Evolutionary conservation across 352 stramenopile species (phyloP).

Genomic region (Pythium periplocum): DNA sequence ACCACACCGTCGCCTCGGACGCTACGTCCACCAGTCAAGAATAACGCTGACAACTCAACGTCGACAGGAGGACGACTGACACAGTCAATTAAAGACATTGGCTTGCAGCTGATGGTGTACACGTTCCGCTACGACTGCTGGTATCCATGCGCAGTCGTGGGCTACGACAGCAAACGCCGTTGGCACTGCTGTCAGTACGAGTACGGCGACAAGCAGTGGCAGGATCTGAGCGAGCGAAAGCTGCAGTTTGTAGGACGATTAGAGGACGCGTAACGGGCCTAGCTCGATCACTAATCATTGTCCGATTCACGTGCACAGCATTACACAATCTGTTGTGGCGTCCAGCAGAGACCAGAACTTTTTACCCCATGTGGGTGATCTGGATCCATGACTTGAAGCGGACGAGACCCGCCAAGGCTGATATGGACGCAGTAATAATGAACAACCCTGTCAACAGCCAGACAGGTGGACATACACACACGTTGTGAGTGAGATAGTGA

Average conservation of each 20-base stretch:
- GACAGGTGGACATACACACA: too few species aligned
- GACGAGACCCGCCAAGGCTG: too few species aligned
- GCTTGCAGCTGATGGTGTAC: slow-evolving; percentile 55
- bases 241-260: slow-evolving; percentile 33
- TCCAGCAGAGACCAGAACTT: too few species aligned
- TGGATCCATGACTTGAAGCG: too few species aligned
- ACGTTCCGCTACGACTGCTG: slow-evolving; percentile 80
- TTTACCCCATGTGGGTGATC: too few species aligned
- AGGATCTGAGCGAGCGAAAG: slow-evolving; percentile 46
- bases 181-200: slow-evolving; percentile 81
- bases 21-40: not conserved
- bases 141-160: slow-evolving; percentile 75
- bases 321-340: too few species aligned
- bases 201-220: slow-evolving; percentile 81
- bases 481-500: too few species aligned
- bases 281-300: too few species aligned
- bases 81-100: slow-evolving; percentile 60
- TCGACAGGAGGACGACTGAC: slow-evolving; percentile 10
- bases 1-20: not conserved
- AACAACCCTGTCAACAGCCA: too few species aligned
- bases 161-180: slow-evolving; percentile 60
- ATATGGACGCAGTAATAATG: too few species aligned
- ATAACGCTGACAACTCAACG: not conserved
- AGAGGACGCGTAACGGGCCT: too few species aligned
- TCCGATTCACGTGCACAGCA: too few species aligned